These are phyloP conservation scores for Stenogyne calaminthoides DNA, from an alignment of 305 asterid species.

Conservation along the genomic window DNA sequence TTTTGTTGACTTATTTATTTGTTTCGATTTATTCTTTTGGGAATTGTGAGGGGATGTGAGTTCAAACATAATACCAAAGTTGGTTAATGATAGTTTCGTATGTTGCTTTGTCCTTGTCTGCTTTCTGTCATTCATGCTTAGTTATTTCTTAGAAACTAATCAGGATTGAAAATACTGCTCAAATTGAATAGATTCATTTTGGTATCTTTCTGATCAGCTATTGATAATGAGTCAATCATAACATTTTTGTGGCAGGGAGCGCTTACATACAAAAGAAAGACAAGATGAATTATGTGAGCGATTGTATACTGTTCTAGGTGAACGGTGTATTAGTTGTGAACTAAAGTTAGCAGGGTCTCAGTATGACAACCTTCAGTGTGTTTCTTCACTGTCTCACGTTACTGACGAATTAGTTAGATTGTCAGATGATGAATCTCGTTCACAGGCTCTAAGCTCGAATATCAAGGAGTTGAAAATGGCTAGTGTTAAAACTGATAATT, in stretches of 20 bases:
- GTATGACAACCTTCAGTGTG: slow-evolving; percentile 45
- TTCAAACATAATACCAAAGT: neutral
- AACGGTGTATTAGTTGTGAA: slow-evolving; percentile 73
- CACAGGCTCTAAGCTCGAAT: slow-evolving; percentile 76
- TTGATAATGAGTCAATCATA: slow-evolving; percentile 7
- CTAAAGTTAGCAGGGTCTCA: slow-evolving; percentile 67
- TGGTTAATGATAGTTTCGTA: neutral
- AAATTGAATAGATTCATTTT: neutral
- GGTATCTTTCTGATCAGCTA: slow-evolving; percentile 19
- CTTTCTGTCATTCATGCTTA: slow-evolving; percentile 7
- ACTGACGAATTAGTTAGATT: slow-evolving; percentile 70
- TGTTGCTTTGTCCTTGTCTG: neutral
- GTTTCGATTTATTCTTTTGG: neutral
- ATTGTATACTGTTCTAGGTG: slow-evolving; percentile 63
- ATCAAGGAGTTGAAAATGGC: slow-evolving; percentile 61
- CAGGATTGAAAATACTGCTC: neutral
- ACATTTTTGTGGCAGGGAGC: slow-evolving; percentile 47
- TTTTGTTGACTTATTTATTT: neutral
- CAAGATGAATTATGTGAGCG: slow-evolving; percentile 52
- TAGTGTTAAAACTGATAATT: slow-evolving; percentile 62
- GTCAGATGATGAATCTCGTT: slow-evolving; percentile 56
- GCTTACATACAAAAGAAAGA: slow-evolving; percentile 65
- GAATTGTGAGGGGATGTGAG: neutral
- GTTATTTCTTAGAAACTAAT: neutral
- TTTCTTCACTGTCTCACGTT: slow-evolving; percentile 60